Conservation (phyloP, 2,329 filamentous ascomycete species). For the Penicillium sp. region DNA sequence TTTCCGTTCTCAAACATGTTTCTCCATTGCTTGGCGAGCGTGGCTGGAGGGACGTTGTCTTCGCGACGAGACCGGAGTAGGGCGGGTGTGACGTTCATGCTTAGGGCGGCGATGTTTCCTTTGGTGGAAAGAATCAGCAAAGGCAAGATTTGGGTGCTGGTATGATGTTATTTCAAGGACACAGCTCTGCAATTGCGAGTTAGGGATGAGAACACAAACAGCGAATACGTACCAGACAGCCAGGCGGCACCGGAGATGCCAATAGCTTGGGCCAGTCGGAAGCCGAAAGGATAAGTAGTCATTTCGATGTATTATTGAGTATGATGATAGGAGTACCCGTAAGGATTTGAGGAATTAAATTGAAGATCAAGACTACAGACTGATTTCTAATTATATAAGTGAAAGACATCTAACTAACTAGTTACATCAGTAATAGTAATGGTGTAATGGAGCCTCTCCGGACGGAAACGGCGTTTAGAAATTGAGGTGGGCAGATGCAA, state of each 20-base stretch:
- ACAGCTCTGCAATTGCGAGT: not conserved
- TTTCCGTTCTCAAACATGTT: slow-evolving; percentile 25
- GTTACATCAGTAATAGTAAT: too few species aligned
- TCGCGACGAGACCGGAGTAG: slow-evolving; percentile 24
- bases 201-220: not conserved
- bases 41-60: slow-evolving; percentile 7
- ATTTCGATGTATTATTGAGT: slow-evolving; percentile 4
- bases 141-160: not conserved
- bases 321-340: not conserved
- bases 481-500: too few species aligned
- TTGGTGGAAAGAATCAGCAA: not conserved
- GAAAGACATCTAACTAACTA: too few species aligned
- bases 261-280: slow-evolving; percentile 30
- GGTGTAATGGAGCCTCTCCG: too few species aligned
- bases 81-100: slow-evolving; percentile 26
- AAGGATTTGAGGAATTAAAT: not conserved
- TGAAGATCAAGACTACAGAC: not conserved
- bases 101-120: slow-evolving; percentile 33
- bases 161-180: not conserved
- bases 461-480: too few species aligned
- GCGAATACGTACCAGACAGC: slow-evolving; percentile 28
- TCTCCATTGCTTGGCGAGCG: slow-evolving; percentile 21
- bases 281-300: slow-evolving; percentile 20
- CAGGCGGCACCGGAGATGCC: slow-evolving; percentile 34
- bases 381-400: too few species aligned